These are phyloP conservation scores for Microdochium nivale DNA, from an alignment of 2,329 filamentous ascomycete genomes.

Conservation along the genomic window DNA sequence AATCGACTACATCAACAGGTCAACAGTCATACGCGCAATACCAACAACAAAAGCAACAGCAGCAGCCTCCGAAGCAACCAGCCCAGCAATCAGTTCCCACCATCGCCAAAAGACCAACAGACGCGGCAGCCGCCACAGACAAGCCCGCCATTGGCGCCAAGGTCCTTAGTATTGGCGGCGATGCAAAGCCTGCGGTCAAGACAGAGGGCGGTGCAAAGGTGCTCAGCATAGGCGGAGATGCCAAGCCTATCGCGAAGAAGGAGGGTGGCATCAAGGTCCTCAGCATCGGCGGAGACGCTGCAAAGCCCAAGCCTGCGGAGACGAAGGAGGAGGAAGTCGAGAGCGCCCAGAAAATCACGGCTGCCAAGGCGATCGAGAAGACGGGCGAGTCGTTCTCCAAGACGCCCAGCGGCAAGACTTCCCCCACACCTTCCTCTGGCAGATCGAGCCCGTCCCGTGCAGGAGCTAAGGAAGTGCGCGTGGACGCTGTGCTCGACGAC, in stretches of 20 bases:
- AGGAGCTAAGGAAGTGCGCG: conserved; percentile 49
- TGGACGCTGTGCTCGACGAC: conserved; percentile 77
- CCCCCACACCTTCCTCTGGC: conserved; percentile 75
- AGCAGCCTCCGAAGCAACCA: conserved; percentile 37
- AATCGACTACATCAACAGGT: conserved; percentile 12
- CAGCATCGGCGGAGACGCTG: conserved; percentile 48
- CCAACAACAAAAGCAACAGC: conserved; percentile 32
- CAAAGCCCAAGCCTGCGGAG: conserved; percentile 42
- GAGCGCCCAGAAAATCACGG: conserved; percentile 75
- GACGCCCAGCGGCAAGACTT: conserved; percentile 60
- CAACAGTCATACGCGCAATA: conserved; percentile 46
- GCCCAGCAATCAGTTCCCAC: conserved; percentile 34
- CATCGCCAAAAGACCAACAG: conserved; percentile 55
- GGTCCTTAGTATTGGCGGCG: conserved; percentile 9
- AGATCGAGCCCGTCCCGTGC: conserved; percentile 69
- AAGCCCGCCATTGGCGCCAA: conserved; percentile 21
- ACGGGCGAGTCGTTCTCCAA: conserved; percentile 57
- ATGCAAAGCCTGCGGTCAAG: conserved; percentile 40
- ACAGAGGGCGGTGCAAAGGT: conserved; percentile 55
- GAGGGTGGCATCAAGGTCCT: conserved; percentile 55
- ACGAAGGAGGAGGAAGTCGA: conserved; percentile 48
- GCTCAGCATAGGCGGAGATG: conserved; percentile 51
- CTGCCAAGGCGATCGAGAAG: conserved; percentile 87
- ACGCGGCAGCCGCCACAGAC: conserved; percentile 34
- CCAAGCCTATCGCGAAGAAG: conserved; percentile 45